Base-by-base conservation (phyloP, 495 filamentous ascomycete species). In the Aspergillus funiculosus region DNA sequence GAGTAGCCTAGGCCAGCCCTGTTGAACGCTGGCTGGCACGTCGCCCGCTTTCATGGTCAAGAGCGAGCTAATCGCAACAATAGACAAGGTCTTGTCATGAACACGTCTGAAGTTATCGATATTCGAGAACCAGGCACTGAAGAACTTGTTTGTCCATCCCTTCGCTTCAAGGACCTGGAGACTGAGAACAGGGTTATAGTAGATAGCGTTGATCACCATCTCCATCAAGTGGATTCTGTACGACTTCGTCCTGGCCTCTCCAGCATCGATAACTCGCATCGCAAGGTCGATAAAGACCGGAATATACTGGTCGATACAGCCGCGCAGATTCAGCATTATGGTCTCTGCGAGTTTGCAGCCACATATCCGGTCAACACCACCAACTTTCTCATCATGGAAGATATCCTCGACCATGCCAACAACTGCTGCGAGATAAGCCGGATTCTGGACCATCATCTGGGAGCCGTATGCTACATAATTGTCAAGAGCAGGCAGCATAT, bases 101-200 rank as follows among this genome's bases (percentile, higher is more conserved):
- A 98, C 92, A 11, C 92, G 75, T 42, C 81, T 82, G 69, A 98
- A 95, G 62, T 80, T 83, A 48, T 95, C 87, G 66, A 98, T 98
- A 63, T 81, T 95, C 22, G 86, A 84, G 66, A 98, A 98, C 92
- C 92, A 98, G 24, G 89, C 72, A 64, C 84, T 92, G 77, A 98
- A 98, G 67, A 98, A 97, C 68, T 94, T 95, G 67, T 97, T 97
- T n/a, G 92, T 98, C 90, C 87, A 95, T 44, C 79, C 82, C 43
- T 91, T 88, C n/a, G 74, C 62, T 65, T 98, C 92, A 28, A 98
- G 73, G 14, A 94, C 77, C 39, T 88, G 87, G 21, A 98, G 75
- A 49, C 85, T 72, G 47, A 95, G 76, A 26, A 75, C 62, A 2
- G 92, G 88, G 68, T 95, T 95, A 70, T 97, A 97, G 74, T 97